phyloP scores from a whole-genome alignment of 306 rosid species.

The Sphenostylis stenocarpa region DNA sequence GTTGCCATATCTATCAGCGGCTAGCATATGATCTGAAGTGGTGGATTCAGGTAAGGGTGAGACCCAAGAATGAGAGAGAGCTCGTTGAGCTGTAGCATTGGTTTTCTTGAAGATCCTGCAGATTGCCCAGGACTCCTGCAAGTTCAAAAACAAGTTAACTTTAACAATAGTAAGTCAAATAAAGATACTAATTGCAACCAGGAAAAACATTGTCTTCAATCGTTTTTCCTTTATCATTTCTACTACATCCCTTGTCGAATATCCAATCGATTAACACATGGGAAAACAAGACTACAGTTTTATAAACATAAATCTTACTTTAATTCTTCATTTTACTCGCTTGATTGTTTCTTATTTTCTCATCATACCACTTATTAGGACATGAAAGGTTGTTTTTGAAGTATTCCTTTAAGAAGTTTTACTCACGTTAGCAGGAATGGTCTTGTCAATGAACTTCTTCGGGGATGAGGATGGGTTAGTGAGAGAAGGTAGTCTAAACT shows the following conservation, averaged over 20 bases:
- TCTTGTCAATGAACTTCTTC: conserved; percentile 52
- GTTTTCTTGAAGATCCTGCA: conserved; percentile 95
- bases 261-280: background rate
- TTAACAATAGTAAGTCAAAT: background rate
- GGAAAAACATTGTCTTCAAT: background rate
- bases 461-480: conserved; percentile 44
- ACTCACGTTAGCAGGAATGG: conserved; percentile 65
- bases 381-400: background rate
- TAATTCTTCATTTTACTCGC: too few relatives aligned
- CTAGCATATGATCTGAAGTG: conserved; percentile 36
- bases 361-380: too few relatives aligned
- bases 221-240: background rate
- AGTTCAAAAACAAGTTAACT: background rate
- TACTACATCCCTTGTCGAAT: background rate
- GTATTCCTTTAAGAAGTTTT: background rate
- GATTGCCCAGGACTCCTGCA: conserved; percentile 97
- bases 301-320: too few relatives aligned
- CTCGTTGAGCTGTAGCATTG: conserved; percentile 74
- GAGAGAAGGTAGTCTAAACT: conserved; percentile 84
- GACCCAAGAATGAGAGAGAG: conserved; percentile 72
- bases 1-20: conserved; percentile 26
- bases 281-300: too few relatives aligned
- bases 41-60: conserved; percentile 55
- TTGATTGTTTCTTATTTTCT: too few relatives aligned
- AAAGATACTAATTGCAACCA: background rate